Conservation (phyloP, 148 eudicot species). For the Bassia scoparia region DNA sequence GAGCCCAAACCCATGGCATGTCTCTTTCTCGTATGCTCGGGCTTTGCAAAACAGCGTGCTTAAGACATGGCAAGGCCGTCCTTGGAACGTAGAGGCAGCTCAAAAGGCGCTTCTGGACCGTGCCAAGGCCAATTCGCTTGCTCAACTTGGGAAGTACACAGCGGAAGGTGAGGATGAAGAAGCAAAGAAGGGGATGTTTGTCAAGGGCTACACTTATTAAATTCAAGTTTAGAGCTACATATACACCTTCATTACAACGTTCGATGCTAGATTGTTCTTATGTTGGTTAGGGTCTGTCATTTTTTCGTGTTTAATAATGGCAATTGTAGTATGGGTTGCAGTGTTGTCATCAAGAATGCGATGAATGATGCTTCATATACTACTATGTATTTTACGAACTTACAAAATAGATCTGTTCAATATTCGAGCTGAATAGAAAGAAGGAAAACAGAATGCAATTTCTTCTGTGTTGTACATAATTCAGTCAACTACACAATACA, state of each 20-base stretch:
- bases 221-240: neutral
- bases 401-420: too few species aligned
- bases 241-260: neutral
- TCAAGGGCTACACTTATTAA: conserved; percentile 88
- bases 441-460: too few species aligned
- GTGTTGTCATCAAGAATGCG: neutral
- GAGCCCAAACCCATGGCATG: conserved; percentile 96
- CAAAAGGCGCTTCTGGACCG: conserved; percentile 72
- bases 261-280: neutral
- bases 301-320: neutral
- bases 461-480: too few species aligned
- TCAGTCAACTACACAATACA: too few species aligned
- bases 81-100: conserved; percentile 76
- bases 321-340: neutral
- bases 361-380: too few species aligned
- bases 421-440: too few species aligned
- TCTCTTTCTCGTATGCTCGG: conserved; percentile 95
- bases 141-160: conserved; percentile 82
- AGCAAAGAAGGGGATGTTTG: conserved; percentile 88
- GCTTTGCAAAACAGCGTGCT: conserved; percentile 84
- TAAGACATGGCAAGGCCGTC: conserved; percentile 83
- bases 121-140: conserved; percentile 87
- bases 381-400: too few species aligned
- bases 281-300: neutral
- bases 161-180: conserved; percentile 79